phyloP scores from a whole-genome alignment of 2,329 filamentous ascomycete genomes.

The Penicillium sp. region DNA sequence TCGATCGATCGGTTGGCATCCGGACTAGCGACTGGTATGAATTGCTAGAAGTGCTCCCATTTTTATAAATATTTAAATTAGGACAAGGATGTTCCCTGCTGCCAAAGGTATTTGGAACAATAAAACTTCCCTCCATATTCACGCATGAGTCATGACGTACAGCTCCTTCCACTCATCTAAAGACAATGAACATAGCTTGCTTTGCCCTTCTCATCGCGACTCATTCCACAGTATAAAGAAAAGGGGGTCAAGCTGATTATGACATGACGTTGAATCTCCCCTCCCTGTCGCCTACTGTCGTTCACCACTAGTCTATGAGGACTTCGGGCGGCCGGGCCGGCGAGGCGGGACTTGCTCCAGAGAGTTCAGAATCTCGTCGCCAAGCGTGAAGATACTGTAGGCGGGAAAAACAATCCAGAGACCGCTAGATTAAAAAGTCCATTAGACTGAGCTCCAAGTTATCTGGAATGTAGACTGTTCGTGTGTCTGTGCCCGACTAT shows the following conservation, averaged over 20 bases:
- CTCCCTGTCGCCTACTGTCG: background rate
- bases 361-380: conserved; percentile 62
- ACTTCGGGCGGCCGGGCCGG: conserved; percentile 32
- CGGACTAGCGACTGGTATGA: conserved; percentile 2
- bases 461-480: background rate
- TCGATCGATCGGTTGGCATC: conserved; percentile 3
- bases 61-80: background rate
- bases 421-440: conserved; percentile 47
- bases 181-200: background rate
- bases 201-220: background rate
- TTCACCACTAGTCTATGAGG: conserved; percentile 18
- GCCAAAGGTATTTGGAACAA: background rate
- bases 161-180: background rate
- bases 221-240: background rate
- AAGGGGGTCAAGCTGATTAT: background rate
- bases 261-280: background rate
- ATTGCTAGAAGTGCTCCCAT: background rate
- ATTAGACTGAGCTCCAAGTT: conserved; percentile 15
- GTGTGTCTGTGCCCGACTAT: background rate
- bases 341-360: conserved; percentile 46
- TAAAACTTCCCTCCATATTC: background rate
- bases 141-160: background rate
- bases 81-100: conserved; percentile 1
- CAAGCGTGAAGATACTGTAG: conserved; percentile 64
- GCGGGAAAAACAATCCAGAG: conserved; percentile 65